phyloP scores from a whole-genome alignment of 768 basidiomycete genomes.

The Boletus insuetus region DNA sequence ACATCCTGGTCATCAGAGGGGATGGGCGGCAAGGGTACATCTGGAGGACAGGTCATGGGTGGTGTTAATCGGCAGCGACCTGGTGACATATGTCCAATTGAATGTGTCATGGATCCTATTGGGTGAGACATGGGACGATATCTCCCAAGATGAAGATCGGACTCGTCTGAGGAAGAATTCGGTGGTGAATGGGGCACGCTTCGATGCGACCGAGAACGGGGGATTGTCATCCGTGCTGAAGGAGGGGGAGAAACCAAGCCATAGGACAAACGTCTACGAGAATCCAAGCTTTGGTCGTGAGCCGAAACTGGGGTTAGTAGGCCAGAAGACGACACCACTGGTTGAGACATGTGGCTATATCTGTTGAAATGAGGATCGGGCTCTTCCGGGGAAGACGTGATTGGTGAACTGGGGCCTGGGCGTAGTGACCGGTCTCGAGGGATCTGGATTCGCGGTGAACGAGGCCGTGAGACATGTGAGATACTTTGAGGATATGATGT shows the following conservation, averaged over 20 bases:
- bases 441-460: conserved; percentile 15
- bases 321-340: not conserved
- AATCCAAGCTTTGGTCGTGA: not conserved
- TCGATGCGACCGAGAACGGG: conserved; percentile 4
- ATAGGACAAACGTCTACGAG: not conserved
- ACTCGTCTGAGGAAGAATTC: conserved; percentile 10
- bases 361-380: not conserved
- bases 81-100: not conserved
- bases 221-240: not conserved
- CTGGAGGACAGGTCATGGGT: conserved; percentile 15
- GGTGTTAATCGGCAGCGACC: conserved; percentile 5
- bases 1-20: conserved; percentile 8
- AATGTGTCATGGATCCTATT: not conserved
- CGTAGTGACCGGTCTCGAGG: conserved; percentile 4
- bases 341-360: conserved; percentile 4
- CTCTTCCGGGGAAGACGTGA: conserved; percentile 21
- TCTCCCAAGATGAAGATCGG: not conserved
- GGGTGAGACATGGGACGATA: conserved; percentile 2
- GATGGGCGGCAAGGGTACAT: conserved; percentile 21
- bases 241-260: not conserved
- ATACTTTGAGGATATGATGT: conserved; percentile 3
- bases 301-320: conserved; percentile 6
- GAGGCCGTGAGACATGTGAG: not conserved
- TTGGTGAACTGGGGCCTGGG: conserved; percentile 7
- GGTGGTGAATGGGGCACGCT: not conserved